Evolutionary conservation across 2,329 filamentous ascomycete genomes (phyloP).

Genomic region (Cucurbitaria berberidis): DNA sequence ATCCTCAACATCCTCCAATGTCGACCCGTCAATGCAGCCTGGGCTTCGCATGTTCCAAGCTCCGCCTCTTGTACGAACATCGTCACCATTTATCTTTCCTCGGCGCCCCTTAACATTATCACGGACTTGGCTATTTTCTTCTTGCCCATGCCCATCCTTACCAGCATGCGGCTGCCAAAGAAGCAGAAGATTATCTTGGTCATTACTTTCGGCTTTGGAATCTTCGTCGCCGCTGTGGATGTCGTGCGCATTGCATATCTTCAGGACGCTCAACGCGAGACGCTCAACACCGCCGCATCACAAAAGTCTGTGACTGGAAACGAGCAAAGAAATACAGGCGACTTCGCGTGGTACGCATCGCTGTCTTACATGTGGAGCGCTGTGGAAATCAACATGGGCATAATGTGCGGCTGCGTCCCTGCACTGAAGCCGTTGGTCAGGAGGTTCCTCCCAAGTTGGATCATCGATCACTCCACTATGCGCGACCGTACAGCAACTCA

Average conservation of each 20-base stretch:
- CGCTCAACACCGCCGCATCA: constrained; percentile 51
- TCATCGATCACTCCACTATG: constrained; percentile 55
- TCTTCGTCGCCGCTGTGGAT: constrained; percentile 87
- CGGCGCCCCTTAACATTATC: constrained; percentile 88
- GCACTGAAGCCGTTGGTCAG: constrained; percentile 86
- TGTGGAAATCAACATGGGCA: constrained; percentile 88
- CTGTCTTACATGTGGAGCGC: constrained; percentile 92
- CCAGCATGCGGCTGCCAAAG: constrained; percentile 77
- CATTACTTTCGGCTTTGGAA: constrained; percentile 82
- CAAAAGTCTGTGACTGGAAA: constrained; percentile 29
- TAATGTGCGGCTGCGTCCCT: constrained; percentile 91
- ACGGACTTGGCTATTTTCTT: constrained; percentile 88
- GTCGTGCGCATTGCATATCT: constrained; percentile 90
- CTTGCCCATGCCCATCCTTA: constrained; percentile 82
- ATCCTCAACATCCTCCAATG: constrained; percentile 91
- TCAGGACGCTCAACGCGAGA: constrained; percentile 68
- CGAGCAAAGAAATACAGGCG: constrained; percentile 52
- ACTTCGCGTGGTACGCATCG: constrained; percentile 75
- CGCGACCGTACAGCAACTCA: constrained; percentile 35
- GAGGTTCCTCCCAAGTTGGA: constrained; percentile 62
- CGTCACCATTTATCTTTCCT: constrained; percentile 70
- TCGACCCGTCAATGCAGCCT: constrained; percentile 73
- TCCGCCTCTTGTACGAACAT: constrained; percentile 65
- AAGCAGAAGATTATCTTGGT: constrained; percentile 89
- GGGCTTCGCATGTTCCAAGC: constrained; percentile 56